These are phyloP conservation scores for Pilasporangium apinafurcum DNA, from an alignment of 352 stramenopile genomes.

Conservation along the genomic window DNA sequence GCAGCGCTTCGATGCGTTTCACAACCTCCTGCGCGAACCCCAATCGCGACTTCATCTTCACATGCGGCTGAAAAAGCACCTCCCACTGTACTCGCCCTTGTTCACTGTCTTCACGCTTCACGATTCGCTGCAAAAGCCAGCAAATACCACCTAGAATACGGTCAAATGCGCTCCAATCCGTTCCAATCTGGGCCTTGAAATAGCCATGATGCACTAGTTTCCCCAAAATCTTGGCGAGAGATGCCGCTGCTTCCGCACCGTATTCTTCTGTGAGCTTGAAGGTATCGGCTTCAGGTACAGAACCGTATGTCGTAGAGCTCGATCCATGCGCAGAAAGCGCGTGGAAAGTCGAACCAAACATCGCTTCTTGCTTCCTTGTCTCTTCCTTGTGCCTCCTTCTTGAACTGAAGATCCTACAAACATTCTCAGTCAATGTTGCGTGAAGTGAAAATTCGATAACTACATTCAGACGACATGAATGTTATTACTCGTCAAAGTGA, in stretches of 20 bases:
- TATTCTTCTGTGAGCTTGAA: slow-evolving; percentile 31
- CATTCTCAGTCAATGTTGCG: no score
- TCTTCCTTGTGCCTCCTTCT: no score
- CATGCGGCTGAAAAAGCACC: slow-evolving; percentile 53
- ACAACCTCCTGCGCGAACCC: slow-evolving; percentile 57
- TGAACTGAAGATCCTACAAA: no score
- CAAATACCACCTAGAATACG: slow-evolving; percentile 44
- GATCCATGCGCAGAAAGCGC: no score
- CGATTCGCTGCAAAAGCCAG: slow-evolving; percentile 59
- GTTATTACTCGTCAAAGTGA: no score
- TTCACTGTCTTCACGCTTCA: slow-evolving; percentile 33
- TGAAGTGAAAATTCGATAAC: no score
- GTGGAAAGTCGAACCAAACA: no score
- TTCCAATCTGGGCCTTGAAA: slow-evolving; percentile 25
- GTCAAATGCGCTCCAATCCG: slow-evolving; percentile 49
- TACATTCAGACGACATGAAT: no score
- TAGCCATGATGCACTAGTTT: slow-evolving; percentile 33
- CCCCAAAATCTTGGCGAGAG: slow-evolving; percentile 21
- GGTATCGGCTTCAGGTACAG: slow-evolving; percentile 4
- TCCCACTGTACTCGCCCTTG: slow-evolving; percentile 55
- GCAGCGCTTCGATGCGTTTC: slow-evolving; percentile 31
- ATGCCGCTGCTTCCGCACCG: slow-evolving; percentile 18
- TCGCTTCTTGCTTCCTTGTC: no score
- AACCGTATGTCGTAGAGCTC: no score
- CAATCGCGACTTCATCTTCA: slow-evolving; percentile 64